Conservation (phyloP, 352 stramenopile species). For the Pythium aquatile region DNA sequence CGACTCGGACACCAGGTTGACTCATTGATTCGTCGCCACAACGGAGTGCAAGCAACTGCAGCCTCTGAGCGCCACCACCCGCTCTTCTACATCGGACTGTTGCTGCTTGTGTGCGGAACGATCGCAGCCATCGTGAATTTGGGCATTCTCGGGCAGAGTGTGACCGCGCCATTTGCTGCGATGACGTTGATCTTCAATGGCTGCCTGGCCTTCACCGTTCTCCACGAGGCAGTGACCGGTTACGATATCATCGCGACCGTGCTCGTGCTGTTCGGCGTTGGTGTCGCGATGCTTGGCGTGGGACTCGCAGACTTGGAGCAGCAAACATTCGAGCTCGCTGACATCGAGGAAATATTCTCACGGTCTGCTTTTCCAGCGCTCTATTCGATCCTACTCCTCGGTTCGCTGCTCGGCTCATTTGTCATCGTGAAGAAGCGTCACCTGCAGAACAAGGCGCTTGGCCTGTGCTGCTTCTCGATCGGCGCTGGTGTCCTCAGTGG, state of each 20-base stretch:
- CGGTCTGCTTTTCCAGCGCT: constrained; percentile 27
- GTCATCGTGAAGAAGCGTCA: constrained; percentile 18
- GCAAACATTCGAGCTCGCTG: constrained; percentile 25
- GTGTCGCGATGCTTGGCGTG: constrained; percentile 32
- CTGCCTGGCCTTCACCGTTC: constrained; percentile 30
- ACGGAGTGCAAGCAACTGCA: background rate
- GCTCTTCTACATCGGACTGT: constrained; percentile 31
- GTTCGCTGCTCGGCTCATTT: constrained; percentile 16
- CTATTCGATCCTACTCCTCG: constrained; percentile 28
- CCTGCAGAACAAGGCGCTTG: constrained; percentile 15
- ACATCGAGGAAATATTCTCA: constrained; percentile 28
- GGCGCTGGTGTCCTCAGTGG: constrained; percentile 35
- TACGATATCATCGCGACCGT: constrained; percentile 34
- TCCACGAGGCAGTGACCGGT: constrained; percentile 32
- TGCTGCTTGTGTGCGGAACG: constrained; percentile 35
- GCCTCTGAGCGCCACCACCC: constrained; percentile 13
- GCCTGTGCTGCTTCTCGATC: constrained; percentile 32
- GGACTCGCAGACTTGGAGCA: constrained; percentile 21
- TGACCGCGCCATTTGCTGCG: constrained; percentile 38
- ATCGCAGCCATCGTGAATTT: constrained; percentile 39
- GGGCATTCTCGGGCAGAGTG: constrained; percentile 37
- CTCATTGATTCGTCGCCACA: constrained; percentile 4
- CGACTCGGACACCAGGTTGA: constrained; percentile 34
- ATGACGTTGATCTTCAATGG: constrained; percentile 44
- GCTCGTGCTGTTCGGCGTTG: constrained; percentile 35